A percentile compares a stretch with the other conserved stretches of the same genome.
Conservation (phyloP, 2,329 filamentous ascomycete species). For the Daldinia eschscholtzii region DNA sequence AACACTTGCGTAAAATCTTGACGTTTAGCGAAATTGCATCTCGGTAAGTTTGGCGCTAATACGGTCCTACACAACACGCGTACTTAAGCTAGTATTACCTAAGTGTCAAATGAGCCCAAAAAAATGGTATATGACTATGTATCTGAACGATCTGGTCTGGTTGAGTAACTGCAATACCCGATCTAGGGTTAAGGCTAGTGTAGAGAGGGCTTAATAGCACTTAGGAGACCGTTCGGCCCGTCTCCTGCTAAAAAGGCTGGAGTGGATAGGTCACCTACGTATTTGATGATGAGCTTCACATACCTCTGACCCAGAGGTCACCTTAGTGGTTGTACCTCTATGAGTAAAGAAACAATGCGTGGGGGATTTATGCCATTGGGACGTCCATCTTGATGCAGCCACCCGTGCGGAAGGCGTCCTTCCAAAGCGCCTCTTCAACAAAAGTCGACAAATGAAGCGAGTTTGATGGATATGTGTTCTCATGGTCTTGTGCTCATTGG, state of each 20-base stretch:
- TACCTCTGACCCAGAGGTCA: not conserved
- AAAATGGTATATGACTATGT: not conserved
- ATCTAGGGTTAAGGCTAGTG: not conserved
- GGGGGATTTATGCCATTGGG: not conserved
- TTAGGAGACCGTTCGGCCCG: not conserved
- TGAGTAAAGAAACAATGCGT: not conserved
- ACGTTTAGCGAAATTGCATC: constrained; percentile 9
- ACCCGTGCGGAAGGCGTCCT: not conserved
- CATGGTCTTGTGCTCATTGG: not conserved
- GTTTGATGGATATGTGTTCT: not conserved
- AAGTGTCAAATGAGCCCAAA: not conserved
- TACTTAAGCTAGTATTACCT: not conserved
- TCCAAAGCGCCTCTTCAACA: not conserved
- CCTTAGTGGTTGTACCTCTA: not conserved
- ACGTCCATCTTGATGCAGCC: not conserved
- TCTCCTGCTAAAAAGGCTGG: not conserved
- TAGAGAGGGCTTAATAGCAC: not conserved
- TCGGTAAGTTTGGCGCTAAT: not conserved
- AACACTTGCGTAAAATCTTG: constrained; percentile 1
- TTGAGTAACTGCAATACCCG: not conserved
- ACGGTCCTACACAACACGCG: not conserved
- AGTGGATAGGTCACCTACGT: not conserved
- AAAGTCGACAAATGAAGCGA: constrained; percentile 8
- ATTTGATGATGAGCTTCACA: not conserved
- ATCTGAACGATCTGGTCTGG: not conserved